Conservation (phyloP, 768 basidiomycete species). For the Leccinellum rugosiceps region DNA sequence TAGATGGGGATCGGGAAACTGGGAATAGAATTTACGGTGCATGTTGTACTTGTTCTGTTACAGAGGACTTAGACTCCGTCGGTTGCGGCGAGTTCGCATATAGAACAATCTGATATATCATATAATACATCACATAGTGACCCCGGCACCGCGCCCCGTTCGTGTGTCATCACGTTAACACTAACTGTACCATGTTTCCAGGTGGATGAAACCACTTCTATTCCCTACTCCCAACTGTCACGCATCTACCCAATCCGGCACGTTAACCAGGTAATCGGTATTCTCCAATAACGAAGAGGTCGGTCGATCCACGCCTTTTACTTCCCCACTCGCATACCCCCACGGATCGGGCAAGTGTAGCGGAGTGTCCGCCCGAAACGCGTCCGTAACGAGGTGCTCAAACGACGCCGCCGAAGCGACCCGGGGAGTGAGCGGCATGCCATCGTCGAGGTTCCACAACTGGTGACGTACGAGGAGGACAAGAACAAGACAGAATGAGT, state of each 20-base stretch:
- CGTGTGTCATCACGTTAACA: neutral
- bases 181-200: neutral
- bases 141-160: neutral
- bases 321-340: constrained; percentile 7
- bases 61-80: neutral
- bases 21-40: neutral
- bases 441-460: constrained; percentile 26
- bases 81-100: neutral
- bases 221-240: neutral
- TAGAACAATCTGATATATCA: neutral
- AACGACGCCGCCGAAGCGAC: constrained; percentile 19
- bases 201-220: neutral
- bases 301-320: neutral
- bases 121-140: neutral
- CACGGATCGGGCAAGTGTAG: constrained; percentile 17
- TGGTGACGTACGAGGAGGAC: neutral
- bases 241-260: neutral
- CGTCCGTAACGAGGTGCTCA: constrained; percentile 24
- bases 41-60: neutral
- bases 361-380: constrained; percentile 17
- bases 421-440: constrained; percentile 20
- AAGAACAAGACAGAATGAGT: neutral
- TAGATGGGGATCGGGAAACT: neutral
- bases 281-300: neutral
- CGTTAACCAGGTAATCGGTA: neutral